These are phyloP conservation scores for Pseudogymnoascus sp. DNA, from an alignment of 2,329 filamentous ascomycete genomes.

Conservation along the genomic window DNA sequence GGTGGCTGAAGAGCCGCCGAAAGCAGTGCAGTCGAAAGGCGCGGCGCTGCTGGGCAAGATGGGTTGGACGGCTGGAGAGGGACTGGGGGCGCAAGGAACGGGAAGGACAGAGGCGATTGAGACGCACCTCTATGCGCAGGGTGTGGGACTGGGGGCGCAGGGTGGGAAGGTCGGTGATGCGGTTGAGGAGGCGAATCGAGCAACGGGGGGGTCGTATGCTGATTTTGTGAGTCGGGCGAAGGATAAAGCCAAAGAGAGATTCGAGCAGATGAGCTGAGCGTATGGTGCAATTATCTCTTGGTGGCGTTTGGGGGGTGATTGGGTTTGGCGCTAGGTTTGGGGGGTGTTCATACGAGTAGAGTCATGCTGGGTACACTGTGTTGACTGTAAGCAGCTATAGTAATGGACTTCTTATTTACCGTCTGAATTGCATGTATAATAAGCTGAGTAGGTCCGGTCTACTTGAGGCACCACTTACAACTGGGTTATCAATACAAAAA, in stretches of 20 bases:
- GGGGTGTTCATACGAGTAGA: too few species aligned
- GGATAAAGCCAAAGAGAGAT: slow-evolving; percentile 59
- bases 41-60: slow-evolving; percentile 63
- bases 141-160: slow-evolving; percentile 61
- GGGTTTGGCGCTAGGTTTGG: background rate
- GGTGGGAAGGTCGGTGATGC: slow-evolving; percentile 64
- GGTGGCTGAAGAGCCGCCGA: slow-evolving; percentile 26
- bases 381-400: too few species aligned
- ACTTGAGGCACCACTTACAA: too few species aligned
- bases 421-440: too few species aligned
- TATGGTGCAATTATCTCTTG: background rate
- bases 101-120: slow-evolving; percentile 57
- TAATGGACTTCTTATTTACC: too few species aligned
- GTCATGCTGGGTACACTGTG: too few species aligned
- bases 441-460: too few species aligned
- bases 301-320: background rate
- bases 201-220: slow-evolving; percentile 51
- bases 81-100: slow-evolving; percentile 54
- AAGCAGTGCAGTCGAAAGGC: slow-evolving; percentile 48
- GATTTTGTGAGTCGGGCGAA: slow-evolving; percentile 58
- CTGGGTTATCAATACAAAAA: too few species aligned
- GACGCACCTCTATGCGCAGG: slow-evolving; percentile 56
- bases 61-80: slow-evolving; percentile 60
- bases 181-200: slow-evolving; percentile 51
- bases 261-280: slow-evolving; percentile 41